Evolutionary conservation across 208 protist genomes (phyloP), one percentile per base, ranked within the genome.

Genomic region (Porcisia hertigi): DNA sequence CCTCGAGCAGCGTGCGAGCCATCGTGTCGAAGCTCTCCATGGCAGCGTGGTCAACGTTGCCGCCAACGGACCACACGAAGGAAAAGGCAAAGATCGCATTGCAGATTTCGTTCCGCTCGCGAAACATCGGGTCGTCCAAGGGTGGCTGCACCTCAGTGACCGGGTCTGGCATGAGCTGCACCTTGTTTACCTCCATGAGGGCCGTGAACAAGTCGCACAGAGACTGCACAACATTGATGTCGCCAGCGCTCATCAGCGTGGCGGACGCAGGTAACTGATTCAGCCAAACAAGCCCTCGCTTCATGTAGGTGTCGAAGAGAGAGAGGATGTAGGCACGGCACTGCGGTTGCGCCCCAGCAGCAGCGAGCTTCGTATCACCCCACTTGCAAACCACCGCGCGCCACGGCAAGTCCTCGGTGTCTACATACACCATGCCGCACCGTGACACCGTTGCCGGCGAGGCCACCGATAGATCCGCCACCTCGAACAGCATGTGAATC

Each of bases 361-460:
- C 66, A 3, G 85, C 81, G 0, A 98, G 86, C 78, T 92, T 91
- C 57, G 89, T 93, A 45, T 93, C 84, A 16, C 89, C 63, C 98
- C 98, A 99, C 67, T 92, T 89, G 52, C 76, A 73, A 7, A 98
- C 96, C 53, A 94, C 86, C 9, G 97, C 93, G n/a, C 76, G 76
- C 95, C 97, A 99, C 45, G 97, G 98, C 64, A 99, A 80, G 70
- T 99, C 96, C 23, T 80, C 77, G 7, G 91, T 80, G 71, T 98
- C 93, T 7, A 99, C 93, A 82, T 98, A 99, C 43, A 99, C 98
- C 98, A 99, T 99, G 70, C 98, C 99, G 77, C 98, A 99, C 30
- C 99, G 93, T 20, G 96, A 99, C 43, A 99, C 98, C 58, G 99
- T 99, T 25, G 99, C 99, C 9, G 98, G 99, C 41, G 98, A 99